Evolutionary conservation across 148 eudicot genomes (phyloP).

Genomic region (Camellia sinensis): DNA sequence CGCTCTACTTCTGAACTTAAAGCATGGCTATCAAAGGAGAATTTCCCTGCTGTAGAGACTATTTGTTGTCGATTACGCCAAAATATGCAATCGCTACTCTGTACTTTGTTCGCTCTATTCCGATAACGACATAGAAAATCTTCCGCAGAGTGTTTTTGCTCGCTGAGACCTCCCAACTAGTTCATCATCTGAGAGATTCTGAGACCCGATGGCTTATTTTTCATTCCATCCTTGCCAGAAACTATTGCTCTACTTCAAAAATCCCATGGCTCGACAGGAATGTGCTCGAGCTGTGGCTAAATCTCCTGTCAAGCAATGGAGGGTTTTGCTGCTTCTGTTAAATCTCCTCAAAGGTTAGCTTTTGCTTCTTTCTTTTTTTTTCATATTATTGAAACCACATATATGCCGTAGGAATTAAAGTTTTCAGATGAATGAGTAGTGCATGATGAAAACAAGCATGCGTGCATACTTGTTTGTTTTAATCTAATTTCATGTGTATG

Average conservation of each 20-base stretch:
- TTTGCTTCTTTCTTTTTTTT: not conserved
- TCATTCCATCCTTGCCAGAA: constrained; percentile 33
- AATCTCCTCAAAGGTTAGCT: constrained; percentile 27
- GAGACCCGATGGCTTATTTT: constrained; percentile 34
- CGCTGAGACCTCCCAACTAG: not conserved
- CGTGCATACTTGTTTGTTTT: too few species aligned
- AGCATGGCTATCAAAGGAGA: constrained; percentile 18
- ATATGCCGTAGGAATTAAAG: too few species aligned
- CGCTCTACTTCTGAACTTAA: too few species aligned
- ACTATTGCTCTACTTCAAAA: constrained; percentile 13
- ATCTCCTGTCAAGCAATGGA: constrained; percentile 37
- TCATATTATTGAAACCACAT: too few species aligned
- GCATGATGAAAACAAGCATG: not conserved
- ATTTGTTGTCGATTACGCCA: constrained; percentile 25
- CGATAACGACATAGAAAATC: constrained; percentile 6
- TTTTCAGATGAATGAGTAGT: not conserved
- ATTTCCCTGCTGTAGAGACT: constrained; percentile 12
- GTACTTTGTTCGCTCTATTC: constrained; percentile 15
- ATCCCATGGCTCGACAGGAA: constrained; percentile 27
- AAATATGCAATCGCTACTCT: constrained; percentile 26
- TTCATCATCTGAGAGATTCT: not conserved
- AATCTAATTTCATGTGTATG: too few species aligned
- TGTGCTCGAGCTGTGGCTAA: constrained; percentile 28
- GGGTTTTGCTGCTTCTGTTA: constrained; percentile 23
- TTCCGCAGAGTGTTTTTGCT: constrained; percentile 7